Evolutionary conservation across 140 eudicot species (phyloP), one percentile per base, ranked within the genome.

Genomic region (Cichorium intybus): DNA sequence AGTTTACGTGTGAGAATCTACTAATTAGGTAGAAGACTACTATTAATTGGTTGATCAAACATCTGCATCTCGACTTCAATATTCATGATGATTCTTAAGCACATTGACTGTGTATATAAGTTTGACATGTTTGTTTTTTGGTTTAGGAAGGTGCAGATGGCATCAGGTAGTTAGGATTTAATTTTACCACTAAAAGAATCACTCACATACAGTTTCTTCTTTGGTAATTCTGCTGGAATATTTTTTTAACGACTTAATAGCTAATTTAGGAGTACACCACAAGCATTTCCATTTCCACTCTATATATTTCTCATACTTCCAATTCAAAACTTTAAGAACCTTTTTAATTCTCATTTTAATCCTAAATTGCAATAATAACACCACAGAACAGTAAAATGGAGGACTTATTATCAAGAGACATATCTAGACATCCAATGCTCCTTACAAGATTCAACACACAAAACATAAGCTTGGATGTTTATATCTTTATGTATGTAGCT

Each of bases 371-470:
- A 48, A 45, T 60, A 10, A 45, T 68, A 10, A 58, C 58, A 43
- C 47, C 80, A 56, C 86, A 92, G 99, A 87, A 93, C 99, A 71
- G 95, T 94, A 68, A 88, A 72, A 77, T 93, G 97, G 99, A 88
- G 99, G 69, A 88, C 97, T 34, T 93, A 75, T 73, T 93, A 67
- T 97, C 99, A 48, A 97, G 99, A 56, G 83, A 80, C 2, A 75
- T 93, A 72, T 97, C 99, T 0, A 97, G 99, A 72, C 99, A 97
- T 23, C 86, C 99, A 18, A 81, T 93, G 99, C 90, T 93, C 52
- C 86, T 93, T 39, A 93, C 99, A 64, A 97, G 97, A 75, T 61
- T 77, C 66, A 76, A 81, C 55, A 84, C 99, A 53, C 83, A 85
- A 43, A 95, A 93, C 37, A 93, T 81, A 29, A 93, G 99, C 74